Base-by-base conservation (phyloP, 2,329 filamentous ascomycete genomes). In the Monosporascus sp. region DNA sequence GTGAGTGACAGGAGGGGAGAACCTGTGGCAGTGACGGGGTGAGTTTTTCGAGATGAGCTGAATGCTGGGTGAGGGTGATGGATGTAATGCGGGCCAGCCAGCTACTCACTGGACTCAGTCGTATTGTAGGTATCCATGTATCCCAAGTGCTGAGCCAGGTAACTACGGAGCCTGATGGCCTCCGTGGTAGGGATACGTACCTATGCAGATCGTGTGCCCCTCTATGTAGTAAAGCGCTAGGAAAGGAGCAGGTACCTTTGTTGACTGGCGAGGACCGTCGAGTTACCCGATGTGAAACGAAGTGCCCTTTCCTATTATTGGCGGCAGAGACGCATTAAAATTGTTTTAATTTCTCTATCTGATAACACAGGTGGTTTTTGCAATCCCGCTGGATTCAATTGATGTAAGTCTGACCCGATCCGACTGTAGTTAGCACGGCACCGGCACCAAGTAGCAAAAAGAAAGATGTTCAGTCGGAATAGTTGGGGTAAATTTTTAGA, bases 401-500 rank as follows among this genome's bases (percentile, higher is more conserved):
- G 11, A 14, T 14, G 11, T 34, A 9, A 34, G 31, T 14, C 31
- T 34, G 31, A 34, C 31, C 11, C 11, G 31, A 14, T 34, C 31
- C 11, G 14, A 34, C 31, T 3, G 9, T 14, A 14, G 11, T 34
- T 34, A 34, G 31, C 31, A 34, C 9, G 11, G 31, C 11, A 34
- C 31, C 11, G 5, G 31, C 9, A 34, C 22, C 17, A n/a, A 19
- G 37, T 8, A 40, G n/a, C n/a, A 46, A 26, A n/a, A 45, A 50
- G 40, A 48, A 52, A 53, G 52, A 43, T 57, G 52, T 31, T 55
- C 50, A 49, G 52, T 59, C 64, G 64, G 61, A 66, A 61, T 66
- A 67, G 64, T 66, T 68, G 65, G 66, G 65, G 66, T 66, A 66
- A 67, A 64, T 56, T 60, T 60, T 55, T 48, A 59, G 58, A 59